These are phyloP conservation scores for Boletus sensibilis DNA, from an alignment of 768 basidiomycete genomes.

Conservation along the genomic window DNA sequence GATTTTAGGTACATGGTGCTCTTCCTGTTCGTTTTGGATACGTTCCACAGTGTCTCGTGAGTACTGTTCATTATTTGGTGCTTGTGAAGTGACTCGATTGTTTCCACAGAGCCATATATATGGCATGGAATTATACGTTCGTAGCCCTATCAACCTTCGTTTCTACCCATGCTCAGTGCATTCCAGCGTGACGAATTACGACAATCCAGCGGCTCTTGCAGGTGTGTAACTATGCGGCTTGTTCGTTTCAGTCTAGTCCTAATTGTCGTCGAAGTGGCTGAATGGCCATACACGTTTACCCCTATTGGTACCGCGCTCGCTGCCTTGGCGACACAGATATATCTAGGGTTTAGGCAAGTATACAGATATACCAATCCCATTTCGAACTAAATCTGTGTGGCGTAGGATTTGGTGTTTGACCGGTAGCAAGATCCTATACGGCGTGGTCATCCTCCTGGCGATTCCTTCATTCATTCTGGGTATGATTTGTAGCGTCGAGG, in stretches of 20 bases:
- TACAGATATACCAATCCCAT: not conserved
- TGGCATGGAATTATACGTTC: conserved; percentile 20
- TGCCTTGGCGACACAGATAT: conserved; percentile 50
- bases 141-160: not conserved
- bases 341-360: conserved; percentile 45
- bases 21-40: conserved; percentile 17
- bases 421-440: not conserved
- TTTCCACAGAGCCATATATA: conserved; percentile 16
- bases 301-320: conserved; percentile 47
- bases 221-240: not conserved
- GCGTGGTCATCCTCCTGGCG: not conserved
- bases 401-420: not conserved
- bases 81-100: not conserved
- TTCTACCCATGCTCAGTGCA: not conserved
- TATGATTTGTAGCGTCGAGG: not conserved
- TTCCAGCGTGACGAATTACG: not conserved
- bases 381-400: too few relatives aligned
- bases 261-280: not conserved
- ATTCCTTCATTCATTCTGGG: not conserved
- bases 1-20: conserved; percentile 11
- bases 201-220: not conserved
- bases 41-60: conserved; percentile 18
- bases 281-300: conserved; percentile 54
- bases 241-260: not conserved
- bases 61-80: not conserved